These are phyloP conservation scores for Claviceps humidiphila DNA, from an alignment of 2,329 filamentous ascomycete genomes.

Conservation along the genomic window DNA sequence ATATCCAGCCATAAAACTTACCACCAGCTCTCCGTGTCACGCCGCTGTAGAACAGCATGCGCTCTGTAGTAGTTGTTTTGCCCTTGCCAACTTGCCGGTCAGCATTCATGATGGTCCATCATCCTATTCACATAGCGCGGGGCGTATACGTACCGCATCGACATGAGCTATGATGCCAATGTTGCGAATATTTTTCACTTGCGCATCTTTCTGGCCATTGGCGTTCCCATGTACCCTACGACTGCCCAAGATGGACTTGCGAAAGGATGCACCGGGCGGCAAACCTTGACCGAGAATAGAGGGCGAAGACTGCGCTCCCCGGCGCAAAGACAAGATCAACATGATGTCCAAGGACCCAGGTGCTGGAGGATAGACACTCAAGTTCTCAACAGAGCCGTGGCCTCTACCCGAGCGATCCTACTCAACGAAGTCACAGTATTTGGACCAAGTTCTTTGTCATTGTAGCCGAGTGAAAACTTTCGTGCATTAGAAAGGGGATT, in stretches of 20 bases:
- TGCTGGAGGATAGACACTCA: background rate
- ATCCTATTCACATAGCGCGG: background rate
- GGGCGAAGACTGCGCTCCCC: conserved; percentile 1
- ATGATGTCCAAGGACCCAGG: conserved; percentile 4
- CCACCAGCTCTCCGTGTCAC: conserved; percentile 74
- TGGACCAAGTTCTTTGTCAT: background rate
- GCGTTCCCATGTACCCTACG: conserved; percentile 5
- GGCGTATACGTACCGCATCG: conserved; percentile 51
- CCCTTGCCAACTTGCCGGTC: conserved; percentile 31
- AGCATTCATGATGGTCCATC: background rate
- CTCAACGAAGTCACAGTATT: background rate
- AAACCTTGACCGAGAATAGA: background rate
- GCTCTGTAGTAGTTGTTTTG: conserved; percentile 97
- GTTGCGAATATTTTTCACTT: conserved; percentile 56
- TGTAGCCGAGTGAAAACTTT: background rate
- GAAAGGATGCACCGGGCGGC: background rate
- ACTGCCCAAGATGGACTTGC: background rate
- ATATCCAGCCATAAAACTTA: conserved; percentile 17
- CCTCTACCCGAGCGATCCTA: background rate
- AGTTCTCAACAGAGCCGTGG: background rate
- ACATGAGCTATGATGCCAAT: conserved; percentile 99
- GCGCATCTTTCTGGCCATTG: conserved; percentile 12
- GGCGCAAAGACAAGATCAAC: conserved; percentile 8
- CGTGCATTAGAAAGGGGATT: background rate
- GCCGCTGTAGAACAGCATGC: conserved; percentile 95